Percentiles rank a stretch among this genome's conserved stretches.
Evolutionary conservation across 179 eudicot species (phyloP).

Genomic region (Heliamphora pulchella): DNA sequence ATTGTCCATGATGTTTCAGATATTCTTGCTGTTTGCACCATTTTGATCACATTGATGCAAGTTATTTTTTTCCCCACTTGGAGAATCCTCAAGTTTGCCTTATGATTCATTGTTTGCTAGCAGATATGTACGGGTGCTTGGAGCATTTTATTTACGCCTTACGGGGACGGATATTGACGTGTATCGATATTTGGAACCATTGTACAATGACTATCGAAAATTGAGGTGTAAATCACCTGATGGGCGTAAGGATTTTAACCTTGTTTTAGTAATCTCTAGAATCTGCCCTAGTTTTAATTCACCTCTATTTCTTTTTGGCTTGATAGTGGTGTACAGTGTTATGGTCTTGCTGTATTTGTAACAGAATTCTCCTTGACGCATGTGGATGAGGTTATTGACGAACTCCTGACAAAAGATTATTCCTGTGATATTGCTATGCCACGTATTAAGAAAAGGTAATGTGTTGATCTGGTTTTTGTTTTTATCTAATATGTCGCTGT

Average conservation of each 20-base stretch:
- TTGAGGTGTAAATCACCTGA: slow-evolving; percentile 55
- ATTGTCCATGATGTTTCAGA: not conserved
- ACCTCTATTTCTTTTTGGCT: not conserved
- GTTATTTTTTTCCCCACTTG: not conserved
- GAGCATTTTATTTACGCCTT: slow-evolving; percentile 85
- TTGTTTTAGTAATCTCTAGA: not conserved
- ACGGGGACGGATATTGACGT: slow-evolving; percentile 85
- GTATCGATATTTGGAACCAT: slow-evolving; percentile 77
- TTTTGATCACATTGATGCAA: slow-evolving; percentile 47
- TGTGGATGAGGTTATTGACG: slow-evolving; percentile 87
- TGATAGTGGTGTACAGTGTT: not conserved
- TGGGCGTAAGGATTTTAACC: slow-evolving; percentile 47
- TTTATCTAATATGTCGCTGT: not conserved
- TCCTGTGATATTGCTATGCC: slow-evolving; percentile 93
- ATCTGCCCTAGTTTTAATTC: not conserved
- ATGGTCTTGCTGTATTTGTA: not conserved
- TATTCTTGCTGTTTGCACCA: not conserved
- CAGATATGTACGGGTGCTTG: slow-evolving; percentile 84
- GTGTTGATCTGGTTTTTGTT: not conserved
- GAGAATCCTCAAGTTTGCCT: not conserved
- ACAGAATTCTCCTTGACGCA: slow-evolving; percentile 69
- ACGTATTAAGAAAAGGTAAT: slow-evolving; percentile 78
- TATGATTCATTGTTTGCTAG: not conserved
- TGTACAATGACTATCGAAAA: slow-evolving; percentile 86
- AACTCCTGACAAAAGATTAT: slow-evolving; percentile 80